phyloP scores from a whole-genome alignment of 225 moss, liverwort and hornwort species.

The Pseudisothecium myosuroides region DNA sequence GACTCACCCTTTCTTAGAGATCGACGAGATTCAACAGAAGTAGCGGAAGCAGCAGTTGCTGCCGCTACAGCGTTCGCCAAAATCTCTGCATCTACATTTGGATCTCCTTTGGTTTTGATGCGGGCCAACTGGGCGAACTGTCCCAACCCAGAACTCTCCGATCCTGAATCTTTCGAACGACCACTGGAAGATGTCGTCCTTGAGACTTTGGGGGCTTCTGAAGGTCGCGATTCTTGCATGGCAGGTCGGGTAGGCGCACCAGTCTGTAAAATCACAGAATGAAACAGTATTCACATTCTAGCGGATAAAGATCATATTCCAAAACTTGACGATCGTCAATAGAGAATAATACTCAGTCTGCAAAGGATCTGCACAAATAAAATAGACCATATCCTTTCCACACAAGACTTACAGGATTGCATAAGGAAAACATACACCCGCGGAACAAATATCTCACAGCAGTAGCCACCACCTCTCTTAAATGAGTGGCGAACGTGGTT shows the following conservation, averaged over 20 bases:
- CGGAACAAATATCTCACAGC: background rate
- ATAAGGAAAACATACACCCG: background rate
- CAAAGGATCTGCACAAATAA: background rate
- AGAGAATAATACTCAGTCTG: background rate
- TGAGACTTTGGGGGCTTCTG: slow-evolving; percentile 31
- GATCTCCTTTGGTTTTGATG: slow-evolving; percentile 63
- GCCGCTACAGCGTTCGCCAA: slow-evolving; percentile 74
- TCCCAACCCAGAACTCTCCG: slow-evolving; percentile 46
- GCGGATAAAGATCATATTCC: background rate
- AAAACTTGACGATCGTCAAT: background rate
- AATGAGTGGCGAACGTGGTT: background rate
- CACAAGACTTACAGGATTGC: background rate
- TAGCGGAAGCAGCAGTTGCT: slow-evolving; percentile 46
- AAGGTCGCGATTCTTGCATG: slow-evolving; percentile 33
- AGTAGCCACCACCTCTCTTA: background rate
- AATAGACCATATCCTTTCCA: background rate
- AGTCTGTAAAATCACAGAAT: slow-evolving; percentile 15
- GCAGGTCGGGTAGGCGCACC: slow-evolving; percentile 32
- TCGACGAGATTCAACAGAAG: slow-evolving; percentile 53
- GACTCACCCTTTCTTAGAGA: slow-evolving; percentile 67
- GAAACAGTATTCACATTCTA: background rate
- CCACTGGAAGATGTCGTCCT: slow-evolving; percentile 30
- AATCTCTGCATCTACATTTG: slow-evolving; percentile 53
- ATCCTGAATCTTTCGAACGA: slow-evolving; percentile 43
- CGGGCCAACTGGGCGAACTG: slow-evolving; percentile 45